A percentile compares a stretch with the other conserved stretches of the same genome.
Conservation (phyloP, 2,329 filamentous ascomycete species). For the Monilinia vaccinii-corymbosi region DNA sequence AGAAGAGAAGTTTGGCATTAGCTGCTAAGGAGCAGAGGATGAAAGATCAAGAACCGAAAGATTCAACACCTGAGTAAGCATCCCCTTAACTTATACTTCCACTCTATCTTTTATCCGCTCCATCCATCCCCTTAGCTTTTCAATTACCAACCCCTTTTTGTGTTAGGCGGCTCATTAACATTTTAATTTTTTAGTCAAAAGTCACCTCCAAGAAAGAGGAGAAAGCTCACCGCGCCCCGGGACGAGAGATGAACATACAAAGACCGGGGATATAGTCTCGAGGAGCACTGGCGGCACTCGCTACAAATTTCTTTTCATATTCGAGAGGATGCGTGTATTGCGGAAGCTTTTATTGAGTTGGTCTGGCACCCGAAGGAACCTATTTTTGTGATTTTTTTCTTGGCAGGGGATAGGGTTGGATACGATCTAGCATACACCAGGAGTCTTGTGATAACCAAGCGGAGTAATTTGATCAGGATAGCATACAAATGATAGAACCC, state of each 20-base stretch:
- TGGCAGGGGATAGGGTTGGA: neutral
- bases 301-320: neutral
- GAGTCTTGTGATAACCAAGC: neutral
- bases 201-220: neutral
- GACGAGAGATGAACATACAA: neutral
- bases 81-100: neutral
- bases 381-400: neutral
- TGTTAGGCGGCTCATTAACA: neutral
- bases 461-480: neutral
- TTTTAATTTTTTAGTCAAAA: neutral
- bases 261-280: too few species aligned
- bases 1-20: constrained; percentile 13
- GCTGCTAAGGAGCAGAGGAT: constrained; percentile 15
- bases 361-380: neutral
- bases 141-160: neutral
- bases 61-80: neutral
- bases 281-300: neutral
- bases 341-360: neutral
- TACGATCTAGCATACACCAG: neutral
- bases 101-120: too few species aligned
- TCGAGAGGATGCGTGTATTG: neutral
- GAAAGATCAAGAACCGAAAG: neutral
- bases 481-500: neutral
- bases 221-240: neutral
- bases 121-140: neutral